Conservation (phyloP, 176 grass and related monocot species). For the Tillandsia leiboldiana region DNA sequence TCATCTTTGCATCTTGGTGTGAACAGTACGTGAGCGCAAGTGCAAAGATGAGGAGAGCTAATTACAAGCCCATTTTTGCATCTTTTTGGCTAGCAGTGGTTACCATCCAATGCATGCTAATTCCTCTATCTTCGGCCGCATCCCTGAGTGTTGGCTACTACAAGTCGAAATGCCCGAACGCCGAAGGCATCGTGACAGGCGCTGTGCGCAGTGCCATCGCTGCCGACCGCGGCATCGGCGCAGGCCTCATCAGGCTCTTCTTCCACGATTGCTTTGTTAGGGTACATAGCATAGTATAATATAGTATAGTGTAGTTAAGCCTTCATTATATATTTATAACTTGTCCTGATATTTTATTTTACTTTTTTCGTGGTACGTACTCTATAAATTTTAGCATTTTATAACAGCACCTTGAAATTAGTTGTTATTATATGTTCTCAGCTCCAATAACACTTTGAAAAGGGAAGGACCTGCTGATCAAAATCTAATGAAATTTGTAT, state of each 20-base stretch:
- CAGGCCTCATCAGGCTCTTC: constrained; percentile 39
- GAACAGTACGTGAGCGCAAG: too few species aligned
- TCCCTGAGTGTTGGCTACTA: constrained; percentile 32
- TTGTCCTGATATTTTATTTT: too few species aligned
- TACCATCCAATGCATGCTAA: not conserved
- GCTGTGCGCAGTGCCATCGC: constrained; percentile 8
- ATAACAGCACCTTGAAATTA: constrained; percentile 1
- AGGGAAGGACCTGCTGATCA: too few species aligned
- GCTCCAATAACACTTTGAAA: not conserved
- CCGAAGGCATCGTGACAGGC: constrained; percentile 17
- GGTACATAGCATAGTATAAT: constrained; percentile 3
- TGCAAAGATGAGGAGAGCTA: too few species aligned
- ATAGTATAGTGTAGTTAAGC: too few species aligned
- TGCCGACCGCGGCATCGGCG: constrained; percentile 28
- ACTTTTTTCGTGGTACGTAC: too few species aligned
- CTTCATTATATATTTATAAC: not conserved
- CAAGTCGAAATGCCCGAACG: constrained; percentile 20
- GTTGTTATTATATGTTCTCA: not conserved
- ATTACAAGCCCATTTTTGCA: constrained; percentile 1
- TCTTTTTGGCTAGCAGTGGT: constrained; percentile 6
- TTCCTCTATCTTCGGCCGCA: not conserved
- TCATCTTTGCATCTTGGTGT: too few species aligned
- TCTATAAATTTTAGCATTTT: not conserved
- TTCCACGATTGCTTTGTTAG: constrained; percentile 78
- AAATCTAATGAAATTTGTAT: not conserved